Base-by-base conservation (phyloP, 768 basidiomycete genomes). In the Paxillus ammoniavirescens region DNA sequence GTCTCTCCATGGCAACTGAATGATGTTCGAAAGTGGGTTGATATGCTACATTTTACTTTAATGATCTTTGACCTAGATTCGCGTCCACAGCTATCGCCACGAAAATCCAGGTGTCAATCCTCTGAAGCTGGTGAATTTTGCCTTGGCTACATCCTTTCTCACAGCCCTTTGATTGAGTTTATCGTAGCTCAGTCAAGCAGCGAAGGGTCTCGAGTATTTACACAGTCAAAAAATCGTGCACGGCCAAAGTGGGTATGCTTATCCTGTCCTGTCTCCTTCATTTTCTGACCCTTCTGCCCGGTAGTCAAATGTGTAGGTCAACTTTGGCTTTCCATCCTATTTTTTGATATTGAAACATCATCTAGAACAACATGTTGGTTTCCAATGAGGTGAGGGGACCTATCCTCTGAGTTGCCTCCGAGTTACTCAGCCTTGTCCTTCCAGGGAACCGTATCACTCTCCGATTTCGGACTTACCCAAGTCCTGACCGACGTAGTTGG, bases 391-490 rank as follows among this genome's bases (percentile, higher is more conserved):
- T 81, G 53, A 61, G 69, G 52, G 4, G 8, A 15, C 7, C 40
- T n/a, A 23, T 40, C 37, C 0, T 28, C 8, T 1, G 5, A 3
- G 8, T 23, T 14, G 6, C 3, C 8, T 10, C 10, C 7, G 9
- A 12, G 51, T 40, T 15, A 4, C 31, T 53, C 31, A 48, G 4
- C 36, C 36, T 21, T 18, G 40, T 26, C 17, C 23, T 40, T 21
- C 38, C 47, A 84, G 83, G 77, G 75, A 12, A 70, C 79, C 56
- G 77, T 83, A 23, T 72, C 79, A 31, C 79, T 86, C 13, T 81
- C 80, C 55, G 84, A 86, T 58, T 86, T 86, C 62, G 83, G 83
- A 41, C 79, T 85, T 70, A 79, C 84, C 15, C 83, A 81, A 61
- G 71, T 84, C 28, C 75, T 86, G 36, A 79, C 79, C 53, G 82